Conservation (phyloP, 257 asterid species). For the Nicotiana tabacum region DNA sequence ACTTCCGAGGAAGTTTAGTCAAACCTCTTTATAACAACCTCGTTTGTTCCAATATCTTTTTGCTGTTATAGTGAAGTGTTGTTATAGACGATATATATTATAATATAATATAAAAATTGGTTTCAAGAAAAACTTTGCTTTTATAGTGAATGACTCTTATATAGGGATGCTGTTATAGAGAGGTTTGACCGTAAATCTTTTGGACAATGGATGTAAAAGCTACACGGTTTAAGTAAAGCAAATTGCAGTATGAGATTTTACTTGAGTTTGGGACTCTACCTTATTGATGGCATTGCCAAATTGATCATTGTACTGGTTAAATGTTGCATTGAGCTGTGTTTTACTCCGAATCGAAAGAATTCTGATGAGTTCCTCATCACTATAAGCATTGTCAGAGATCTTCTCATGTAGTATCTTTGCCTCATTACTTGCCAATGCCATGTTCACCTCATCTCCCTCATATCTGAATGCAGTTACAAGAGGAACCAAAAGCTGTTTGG, state of each 20-base stretch:
- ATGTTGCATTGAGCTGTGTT: slow-evolving; percentile 82
- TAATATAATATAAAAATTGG: too few relatives aligned
- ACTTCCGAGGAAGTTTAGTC: too few relatives aligned
- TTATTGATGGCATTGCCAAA: slow-evolving; percentile 72
- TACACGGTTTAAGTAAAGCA: background rate
- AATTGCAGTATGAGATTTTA: background rate
- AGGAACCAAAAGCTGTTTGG: slow-evolving; percentile 78
- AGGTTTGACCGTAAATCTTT: background rate
- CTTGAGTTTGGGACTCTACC: slow-evolving; percentile 30
- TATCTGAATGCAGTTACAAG: slow-evolving; percentile 78
- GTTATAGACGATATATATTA: too few relatives aligned
- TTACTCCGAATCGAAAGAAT: slow-evolving; percentile 79
- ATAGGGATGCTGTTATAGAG: too few relatives aligned
- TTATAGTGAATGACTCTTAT: too few relatives aligned
- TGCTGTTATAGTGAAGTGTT: too few relatives aligned
- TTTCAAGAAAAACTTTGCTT: too few relatives aligned
- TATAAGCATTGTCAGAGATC: slow-evolving; percentile 60
- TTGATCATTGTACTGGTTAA: slow-evolving; percentile 61
- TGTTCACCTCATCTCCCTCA: slow-evolving; percentile 77
- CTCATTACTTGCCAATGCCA: slow-evolving; percentile 63
- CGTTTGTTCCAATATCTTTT: too few relatives aligned
- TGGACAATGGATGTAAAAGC: background rate
- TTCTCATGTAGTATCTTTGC: slow-evolving; percentile 71
- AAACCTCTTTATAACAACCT: too few relatives aligned
- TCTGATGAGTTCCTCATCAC: slow-evolving; percentile 64